Base-by-base conservation (phyloP, 176 grass and related monocot genomes). In the Zea luxurians region DNA sequence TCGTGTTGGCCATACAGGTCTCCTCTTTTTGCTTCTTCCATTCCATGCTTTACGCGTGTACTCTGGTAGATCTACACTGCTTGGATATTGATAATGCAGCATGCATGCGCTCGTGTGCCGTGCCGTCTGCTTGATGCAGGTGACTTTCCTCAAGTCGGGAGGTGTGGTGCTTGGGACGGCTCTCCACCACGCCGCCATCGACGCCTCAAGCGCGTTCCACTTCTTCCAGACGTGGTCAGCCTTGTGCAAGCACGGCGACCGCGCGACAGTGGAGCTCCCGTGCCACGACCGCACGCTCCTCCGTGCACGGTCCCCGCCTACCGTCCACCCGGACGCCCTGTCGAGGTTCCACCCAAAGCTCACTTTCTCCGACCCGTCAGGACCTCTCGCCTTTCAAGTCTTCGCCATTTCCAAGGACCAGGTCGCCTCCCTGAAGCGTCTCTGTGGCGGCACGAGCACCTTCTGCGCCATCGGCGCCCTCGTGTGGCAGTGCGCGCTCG, bases 111-210 rank as follows among this genome's bases (percentile, higher is more conserved):
- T 52, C 49, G 13, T 50, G 13, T 50, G 10, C 13, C 13, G 48
- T 13, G 3, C 5, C 5, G 41, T 4, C 34, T 48, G 15, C 9
- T 47, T 70, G 44, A 27, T 27, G 27, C 75, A 86, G 90, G 84
- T 86, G 53, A 86, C 80, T 8, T 78, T 72, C 20, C 48, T 90
- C 2, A 79, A 63, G 62, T 86, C 84, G 8, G 80, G 88, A 4
- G 84, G 84, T 0, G 57, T 90, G 20, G 55, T 37, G 13, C 6
- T 90, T 37, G 82, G 73, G 43, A 44, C 65, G 8, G 69, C 84
- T 2, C 59, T 77, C 11, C 84, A 91, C 57, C 88, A 91, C 37
- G 44, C 6, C 37, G 59, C 44, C 46, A 18, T 61, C 7, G 88
- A 90, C 8, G 88, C 68, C 13, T 10, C 0, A 0, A n/a, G 74